These are phyloP conservation scores for Lasiodiplodia hormozganensis DNA, from an alignment of 2,329 filamentous ascomycete species.

Conservation along the genomic window DNA sequence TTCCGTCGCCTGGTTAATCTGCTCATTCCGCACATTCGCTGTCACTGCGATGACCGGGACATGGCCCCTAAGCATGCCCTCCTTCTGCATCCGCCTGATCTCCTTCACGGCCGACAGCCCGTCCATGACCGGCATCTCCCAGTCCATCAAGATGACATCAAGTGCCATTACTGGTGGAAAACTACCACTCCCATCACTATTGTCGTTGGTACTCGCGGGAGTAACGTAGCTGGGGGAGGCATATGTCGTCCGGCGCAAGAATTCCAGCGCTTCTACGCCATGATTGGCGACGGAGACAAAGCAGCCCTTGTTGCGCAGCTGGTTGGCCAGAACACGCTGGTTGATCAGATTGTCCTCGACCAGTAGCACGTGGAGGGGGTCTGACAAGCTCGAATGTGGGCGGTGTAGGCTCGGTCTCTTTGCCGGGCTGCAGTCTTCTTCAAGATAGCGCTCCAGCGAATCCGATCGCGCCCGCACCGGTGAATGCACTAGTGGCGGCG, in stretches of 20 bases:
- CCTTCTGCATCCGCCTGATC: conserved; percentile 42
- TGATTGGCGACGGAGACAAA: conserved; percentile 43
- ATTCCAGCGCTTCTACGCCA: conserved; percentile 40
- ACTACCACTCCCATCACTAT: neutral
- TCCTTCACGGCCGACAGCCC: conserved; percentile 43
- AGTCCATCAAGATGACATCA: conserved; percentile 46
- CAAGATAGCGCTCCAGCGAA: neutral
- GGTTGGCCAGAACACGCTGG: conserved; percentile 43
- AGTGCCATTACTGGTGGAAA: conserved; percentile 31
- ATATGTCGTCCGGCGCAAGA: conserved; percentile 36
- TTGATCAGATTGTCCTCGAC: conserved; percentile 49
- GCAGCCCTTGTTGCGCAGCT: conserved; percentile 42
- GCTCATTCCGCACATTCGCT: conserved; percentile 46
- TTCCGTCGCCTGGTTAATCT: conserved; percentile 43
- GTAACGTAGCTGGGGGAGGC: neutral
- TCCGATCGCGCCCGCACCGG: neutral
- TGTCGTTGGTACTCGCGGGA: neutral
- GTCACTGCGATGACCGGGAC: conserved; percentile 48
- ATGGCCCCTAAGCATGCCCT: conserved; percentile 34
- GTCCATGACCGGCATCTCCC: conserved; percentile 50
- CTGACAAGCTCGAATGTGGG: neutral
- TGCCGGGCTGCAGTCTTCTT: neutral
- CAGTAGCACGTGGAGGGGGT: conserved; percentile 37
- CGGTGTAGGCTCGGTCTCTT: neutral
- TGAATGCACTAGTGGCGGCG: neutral